Evolutionary conservation across 352 stramenopile species (phyloP).

Genomic region (Elongisporangium undulatum): DNA sequence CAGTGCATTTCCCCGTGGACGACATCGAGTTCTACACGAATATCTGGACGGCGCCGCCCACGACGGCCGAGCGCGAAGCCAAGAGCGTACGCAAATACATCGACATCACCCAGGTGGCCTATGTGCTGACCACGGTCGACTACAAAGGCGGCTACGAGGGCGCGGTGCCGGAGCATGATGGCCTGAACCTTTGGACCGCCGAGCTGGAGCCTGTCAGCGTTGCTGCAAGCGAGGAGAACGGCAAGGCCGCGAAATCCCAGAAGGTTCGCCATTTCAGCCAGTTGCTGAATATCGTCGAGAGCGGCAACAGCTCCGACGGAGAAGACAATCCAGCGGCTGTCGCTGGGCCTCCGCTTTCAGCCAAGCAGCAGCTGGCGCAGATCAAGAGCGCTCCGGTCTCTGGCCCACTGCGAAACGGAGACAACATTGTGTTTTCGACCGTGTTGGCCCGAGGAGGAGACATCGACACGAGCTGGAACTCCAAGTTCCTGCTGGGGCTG

Average conservation of each 20-base stretch:
- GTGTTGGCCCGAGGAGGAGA: conserved; percentile 45
- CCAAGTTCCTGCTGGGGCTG: conserved; percentile 65
- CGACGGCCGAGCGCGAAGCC: conserved; percentile 10
- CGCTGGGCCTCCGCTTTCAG: conserved; percentile 4
- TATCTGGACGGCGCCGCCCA: conserved; percentile 48
- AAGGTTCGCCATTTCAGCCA: neutral
- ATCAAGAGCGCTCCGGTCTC: conserved; percentile 43
- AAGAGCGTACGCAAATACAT: conserved; percentile 40
- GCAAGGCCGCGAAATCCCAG: neutral
- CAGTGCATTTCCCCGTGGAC: conserved; percentile 30
- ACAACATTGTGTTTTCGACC: conserved; percentile 63
- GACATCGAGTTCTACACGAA: conserved; percentile 82
- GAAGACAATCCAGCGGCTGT: conserved; percentile 11
- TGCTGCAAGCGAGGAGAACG: neutral
- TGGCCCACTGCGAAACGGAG: conserved; percentile 22
- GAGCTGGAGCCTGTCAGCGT: neutral
- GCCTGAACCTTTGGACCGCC: neutral
- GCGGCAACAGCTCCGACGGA: conserved; percentile 10
- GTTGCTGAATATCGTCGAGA: neutral
- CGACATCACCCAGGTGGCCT: conserved; percentile 74
- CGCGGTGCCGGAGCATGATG: conserved; percentile 1
- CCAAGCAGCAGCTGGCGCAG: conserved; percentile 1
- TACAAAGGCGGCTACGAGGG: conserved; percentile 63
- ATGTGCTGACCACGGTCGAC: conserved; percentile 71
- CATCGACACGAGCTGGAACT: conserved; percentile 67